Base-by-base conservation (phyloP, 2,329 filamentous ascomycete genomes). In the Xylariales sp. region DNA sequence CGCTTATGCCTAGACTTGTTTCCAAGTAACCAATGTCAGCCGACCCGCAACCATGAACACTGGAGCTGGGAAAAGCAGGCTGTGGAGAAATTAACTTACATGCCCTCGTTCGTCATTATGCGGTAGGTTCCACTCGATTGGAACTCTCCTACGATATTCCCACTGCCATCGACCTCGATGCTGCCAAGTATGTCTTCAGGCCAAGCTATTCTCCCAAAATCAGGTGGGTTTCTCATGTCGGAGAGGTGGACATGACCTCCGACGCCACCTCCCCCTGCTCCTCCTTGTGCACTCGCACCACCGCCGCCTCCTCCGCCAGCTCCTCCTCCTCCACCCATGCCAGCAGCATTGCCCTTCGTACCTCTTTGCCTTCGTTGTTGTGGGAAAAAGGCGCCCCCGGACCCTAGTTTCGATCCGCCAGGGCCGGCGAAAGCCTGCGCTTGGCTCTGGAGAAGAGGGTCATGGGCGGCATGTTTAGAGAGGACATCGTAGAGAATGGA, bases 151-250 rank as follows among this genome's bases (percentile, higher is more conserved):
- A 81, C 64, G 38, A 84, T 74, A 20, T 71, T 56, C 0, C 82
- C 82, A 5, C 62, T 49, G 2, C 66, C 69, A 54, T 83, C 70
- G 4, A 85, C 81, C 55, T 84, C 76, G 29, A 85, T 69, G 48
- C 80, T 84, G 27, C 81, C 82, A 40, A 86, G 65, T 27, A 86
- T 86, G 53, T 86, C 81, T 52, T 85, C 81, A 1, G 81, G 80
- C 69, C 76, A 84, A 2, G 81, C 79, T 55, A 85, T 84, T 39
- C 82, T 63, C 12, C 81, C 81, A 66, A 73, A 85, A 51, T 83
- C 80, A 1, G 79, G 80, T 2, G 80, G 78, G 38, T 82, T 82
- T 40, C 82, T 65, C 40, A 66, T 53, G 55, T 86, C 82, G 42
- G 78, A 82, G 4, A 86, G 65, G 59, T 86, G 82, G 14, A 85